A percentile compares a stretch with the other conserved stretches of the same genome.
These are phyloP conservation scores for Apiosordaria backusii DNA, from an alignment of 495 filamentous ascomycete species.

Conservation along the genomic window DNA sequence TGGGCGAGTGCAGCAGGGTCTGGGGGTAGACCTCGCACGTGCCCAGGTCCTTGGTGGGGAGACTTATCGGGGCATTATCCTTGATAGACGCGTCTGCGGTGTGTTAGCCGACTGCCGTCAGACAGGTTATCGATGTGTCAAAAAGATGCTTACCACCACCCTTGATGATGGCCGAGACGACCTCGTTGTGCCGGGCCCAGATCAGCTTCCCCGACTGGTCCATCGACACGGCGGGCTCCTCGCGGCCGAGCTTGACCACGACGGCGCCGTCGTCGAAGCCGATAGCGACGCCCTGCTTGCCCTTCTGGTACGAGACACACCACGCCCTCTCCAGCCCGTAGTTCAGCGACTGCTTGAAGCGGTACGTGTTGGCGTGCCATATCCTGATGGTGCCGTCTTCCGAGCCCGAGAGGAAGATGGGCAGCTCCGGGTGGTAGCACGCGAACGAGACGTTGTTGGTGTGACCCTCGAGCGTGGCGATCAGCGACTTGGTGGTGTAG, in stretches of 20 bases:
- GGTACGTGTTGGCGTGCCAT: constrained; percentile 97
- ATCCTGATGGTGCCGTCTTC: constrained; percentile 98
- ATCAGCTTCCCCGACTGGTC: constrained; percentile 91
- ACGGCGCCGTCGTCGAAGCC: constrained; percentile 98
- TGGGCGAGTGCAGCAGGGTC: constrained; percentile 89
- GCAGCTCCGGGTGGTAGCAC: constrained; percentile 95
- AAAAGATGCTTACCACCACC: no score
- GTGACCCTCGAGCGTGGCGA: constrained; percentile 94
- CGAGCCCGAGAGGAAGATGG: constrained; percentile 94
- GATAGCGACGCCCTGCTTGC: constrained; percentile 88
- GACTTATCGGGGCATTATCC: constrained; percentile 77
- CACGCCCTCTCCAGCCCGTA: constrained; percentile 95
- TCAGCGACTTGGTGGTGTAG: constrained; percentile 95
- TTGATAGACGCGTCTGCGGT: constrained; percentile 79
- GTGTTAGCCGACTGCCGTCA: no score
- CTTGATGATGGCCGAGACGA: constrained; percentile 92
- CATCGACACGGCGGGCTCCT: constrained; percentile 98
- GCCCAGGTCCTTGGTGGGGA: constrained; percentile 91
- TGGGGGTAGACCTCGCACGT: constrained; percentile 96
- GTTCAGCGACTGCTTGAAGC: constrained; percentile 90
- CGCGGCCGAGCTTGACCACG: constrained; percentile 93
- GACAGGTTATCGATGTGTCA: no score
- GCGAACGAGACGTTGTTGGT: constrained; percentile 99
- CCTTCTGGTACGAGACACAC: constrained; percentile 94
- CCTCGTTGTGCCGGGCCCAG: constrained; percentile 91